Percentiles rank a stretch among this genome's conserved stretches.
Conservation (phyloP, 495 filamentous ascomycete species). For the Talaromyces stipitatus region DNA sequence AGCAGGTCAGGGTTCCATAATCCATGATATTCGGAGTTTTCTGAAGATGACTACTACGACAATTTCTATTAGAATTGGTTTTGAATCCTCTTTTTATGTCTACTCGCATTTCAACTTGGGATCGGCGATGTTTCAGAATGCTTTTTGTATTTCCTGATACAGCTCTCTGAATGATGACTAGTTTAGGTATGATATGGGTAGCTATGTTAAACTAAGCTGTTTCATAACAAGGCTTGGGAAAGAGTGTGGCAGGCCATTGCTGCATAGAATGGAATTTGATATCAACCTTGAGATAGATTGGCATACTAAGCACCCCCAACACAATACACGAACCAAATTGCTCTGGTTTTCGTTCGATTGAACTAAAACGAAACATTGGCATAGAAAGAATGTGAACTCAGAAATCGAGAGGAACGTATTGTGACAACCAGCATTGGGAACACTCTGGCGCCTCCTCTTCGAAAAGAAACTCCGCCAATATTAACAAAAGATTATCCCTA, state of each 20-base stretch:
- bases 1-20: not conserved
- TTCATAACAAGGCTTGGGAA: too few species aligned
- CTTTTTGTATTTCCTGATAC: too few species aligned
- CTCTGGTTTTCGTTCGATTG: not conserved
- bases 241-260: too few species aligned
- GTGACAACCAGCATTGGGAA: not conserved
- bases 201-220: too few species aligned
- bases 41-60: not conserved
- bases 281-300: not conserved
- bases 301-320: too few species aligned
- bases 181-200: too few species aligned
- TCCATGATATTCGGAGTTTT: not conserved
- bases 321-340: too few species aligned
- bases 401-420: not conserved
- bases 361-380: not conserved
- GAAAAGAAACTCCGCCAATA: not conserved
- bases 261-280: not conserved
- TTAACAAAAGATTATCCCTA: not conserved
- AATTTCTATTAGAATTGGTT: not conserved
- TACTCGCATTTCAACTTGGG: too few species aligned
- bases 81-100: conserved; percentile 3
- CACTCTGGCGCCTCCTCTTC: not conserved
- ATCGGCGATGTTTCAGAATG: too few species aligned
- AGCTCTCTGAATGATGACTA: too few species aligned
- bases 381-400: not conserved